Base-by-base conservation (phyloP, 192 early-diverging fungal genomes). In the Umbelopsis sp. region DNA sequence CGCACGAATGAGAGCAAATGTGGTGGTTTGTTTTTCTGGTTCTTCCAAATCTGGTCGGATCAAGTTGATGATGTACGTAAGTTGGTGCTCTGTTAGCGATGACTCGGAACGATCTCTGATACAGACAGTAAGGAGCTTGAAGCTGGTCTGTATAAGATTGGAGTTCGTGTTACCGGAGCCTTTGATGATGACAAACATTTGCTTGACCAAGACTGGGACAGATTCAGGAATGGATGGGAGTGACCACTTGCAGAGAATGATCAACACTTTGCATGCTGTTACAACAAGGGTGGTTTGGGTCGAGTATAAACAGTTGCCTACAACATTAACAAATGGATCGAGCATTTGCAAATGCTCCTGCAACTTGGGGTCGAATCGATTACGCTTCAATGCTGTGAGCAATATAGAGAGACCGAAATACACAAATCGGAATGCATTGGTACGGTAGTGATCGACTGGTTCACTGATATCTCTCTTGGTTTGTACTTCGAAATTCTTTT, bases 381-480 rank as follows among this genome's bases (percentile, higher is more conserved):
- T 83, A 52, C 78, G 83, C 45, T 82, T 79, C 36, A 99, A 74
- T 0, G 88, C 87, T 0, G 87, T 81, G 29, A 93, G 82, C 65
- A 99, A 84, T 12, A 98, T 81, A n/a, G 86, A 85, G 22, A 99
- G 76, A 0, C 97, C 97, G 87, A 99, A 99, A 62, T 93, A 87
- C 50, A 97, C 91, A 81, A 99, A 98, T 9, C 92, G 81, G 71
- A 97, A 90, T 7, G 92, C 93, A 66, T 99, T 98, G 6, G 87
- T 87, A 32, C 89, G 85, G 76, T 93, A 92, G 67, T 93, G 92
- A 66, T 93, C 92, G n/a, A 88, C 77, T 49, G 91, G 79, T 45
- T 85, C 85, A 8, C 74, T 41, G 5, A 83, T 78, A 32, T 90
- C 85, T 21, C 93, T 85, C 68, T 88, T 89, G 20, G 91, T 82